These are phyloP conservation scores for Phytopythium vexans DNA, from an alignment of 352 stramenopile genomes.

Conservation along the genomic window DNA sequence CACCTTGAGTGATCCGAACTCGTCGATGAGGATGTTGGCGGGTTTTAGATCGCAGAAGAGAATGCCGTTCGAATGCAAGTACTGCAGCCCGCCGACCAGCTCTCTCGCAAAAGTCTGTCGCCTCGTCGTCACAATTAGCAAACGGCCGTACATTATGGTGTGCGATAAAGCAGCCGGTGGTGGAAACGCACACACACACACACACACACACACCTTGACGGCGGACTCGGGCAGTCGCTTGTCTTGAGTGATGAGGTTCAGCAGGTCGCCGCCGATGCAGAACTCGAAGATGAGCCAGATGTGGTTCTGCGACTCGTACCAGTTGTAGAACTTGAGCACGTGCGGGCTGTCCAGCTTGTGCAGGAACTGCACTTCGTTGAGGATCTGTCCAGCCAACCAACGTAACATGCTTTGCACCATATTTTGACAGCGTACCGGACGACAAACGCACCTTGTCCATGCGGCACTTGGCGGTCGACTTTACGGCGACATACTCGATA, in stretches of 20 bases:
- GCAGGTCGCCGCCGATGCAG: conserved; percentile 89
- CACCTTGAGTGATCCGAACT: conserved; percentile 90
- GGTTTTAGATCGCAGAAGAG: conserved; percentile 92
- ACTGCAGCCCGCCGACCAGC: conserved; percentile 78
- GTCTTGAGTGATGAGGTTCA: conserved; percentile 89
- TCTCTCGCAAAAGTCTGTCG: conserved; percentile 69
- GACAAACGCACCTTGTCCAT: conserved; percentile 81
- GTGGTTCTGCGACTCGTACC: conserved; percentile 95
- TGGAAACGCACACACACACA: not conserved
- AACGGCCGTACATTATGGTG: too few relatives aligned
- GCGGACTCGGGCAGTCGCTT: conserved; percentile 76
- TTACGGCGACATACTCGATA: conserved; percentile 93
- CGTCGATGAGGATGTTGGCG: conserved; percentile 90
- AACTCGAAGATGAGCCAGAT: conserved; percentile 95
- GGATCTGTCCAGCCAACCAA: conserved; percentile 38
- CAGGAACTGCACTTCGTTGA: conserved; percentile 87
- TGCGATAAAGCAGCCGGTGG: too few relatives aligned
- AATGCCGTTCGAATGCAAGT: conserved; percentile 86
- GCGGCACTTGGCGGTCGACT: conserved; percentile 88
- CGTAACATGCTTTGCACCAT: conserved; percentile 1
- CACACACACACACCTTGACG: conserved; percentile 47
- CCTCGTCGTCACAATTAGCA: too few relatives aligned
- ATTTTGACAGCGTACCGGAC: not conserved
- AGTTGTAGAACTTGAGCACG: conserved; percentile 93
- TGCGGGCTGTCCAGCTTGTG: conserved; percentile 84